phyloP scores from a whole-genome alignment of 1,284 basidiomycete species.

The Ganoderma sinense region DNA sequence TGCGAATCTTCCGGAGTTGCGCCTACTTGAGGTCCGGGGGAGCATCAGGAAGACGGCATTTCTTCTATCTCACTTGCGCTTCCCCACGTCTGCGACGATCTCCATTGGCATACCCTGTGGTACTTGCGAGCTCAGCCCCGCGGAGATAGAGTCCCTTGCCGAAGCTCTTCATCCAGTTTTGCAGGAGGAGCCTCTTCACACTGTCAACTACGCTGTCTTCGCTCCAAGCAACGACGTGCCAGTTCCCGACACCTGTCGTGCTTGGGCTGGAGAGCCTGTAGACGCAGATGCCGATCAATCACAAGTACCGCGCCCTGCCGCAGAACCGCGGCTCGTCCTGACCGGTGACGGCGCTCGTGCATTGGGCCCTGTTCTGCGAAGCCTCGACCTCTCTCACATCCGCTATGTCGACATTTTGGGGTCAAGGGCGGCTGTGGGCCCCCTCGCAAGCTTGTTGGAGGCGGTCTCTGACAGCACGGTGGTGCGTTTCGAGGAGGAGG shows the following conservation, averaged over 20 bases:
- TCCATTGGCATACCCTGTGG: neutral
- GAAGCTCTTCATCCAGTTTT: neutral
- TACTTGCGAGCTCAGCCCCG: neutral
- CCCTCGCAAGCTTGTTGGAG: neutral
- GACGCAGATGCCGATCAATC: neutral
- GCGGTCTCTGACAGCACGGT: neutral
- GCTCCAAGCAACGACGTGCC: neutral
- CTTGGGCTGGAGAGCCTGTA: neutral
- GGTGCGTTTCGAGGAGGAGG: neutral
- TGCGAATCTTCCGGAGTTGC: neutral
- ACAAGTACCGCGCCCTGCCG: neutral
- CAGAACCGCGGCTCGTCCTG: neutral
- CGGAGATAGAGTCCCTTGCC: neutral
- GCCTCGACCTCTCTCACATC: constrained; percentile 1
- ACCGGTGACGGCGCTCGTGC: neutral
- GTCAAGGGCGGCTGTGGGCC: neutral
- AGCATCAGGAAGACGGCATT: constrained; percentile 2
- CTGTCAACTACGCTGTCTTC: neutral
- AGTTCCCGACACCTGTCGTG: neutral
- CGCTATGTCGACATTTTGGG: neutral
- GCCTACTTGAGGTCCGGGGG: constrained; percentile 2
- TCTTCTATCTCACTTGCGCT: constrained; percentile 1
- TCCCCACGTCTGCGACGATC: constrained; percentile 1
- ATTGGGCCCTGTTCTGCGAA: neutral
- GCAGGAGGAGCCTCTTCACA: constrained; percentile 1